A percentile compares a stretch with the other conserved stretches of the same genome.
Evolutionary conservation across 2,329 filamentous ascomycete species (phyloP).

Genomic region (Exophiala sideris): DNA sequence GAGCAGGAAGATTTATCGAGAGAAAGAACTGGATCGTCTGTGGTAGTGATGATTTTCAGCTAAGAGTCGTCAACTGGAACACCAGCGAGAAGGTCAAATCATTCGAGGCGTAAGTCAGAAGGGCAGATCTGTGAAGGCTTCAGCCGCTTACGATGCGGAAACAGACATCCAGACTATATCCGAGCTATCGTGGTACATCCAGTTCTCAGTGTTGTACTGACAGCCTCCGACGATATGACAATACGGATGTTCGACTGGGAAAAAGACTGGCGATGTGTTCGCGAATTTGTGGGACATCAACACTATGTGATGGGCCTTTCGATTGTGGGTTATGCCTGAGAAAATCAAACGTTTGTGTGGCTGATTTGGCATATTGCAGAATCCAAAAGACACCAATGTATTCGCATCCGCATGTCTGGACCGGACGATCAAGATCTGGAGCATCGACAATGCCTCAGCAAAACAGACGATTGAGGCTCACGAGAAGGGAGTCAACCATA

Average conservation of each 20-base stretch:
- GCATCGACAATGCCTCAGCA: conserved; percentile 83
- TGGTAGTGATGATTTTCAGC: conserved; percentile 86
- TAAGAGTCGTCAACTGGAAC: conserved; percentile 97
- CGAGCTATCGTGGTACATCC: conserved; percentile 94
- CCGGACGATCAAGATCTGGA: conserved; percentile 97
- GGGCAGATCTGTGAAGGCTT: not conserved
- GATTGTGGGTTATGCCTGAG: conserved; percentile 8
- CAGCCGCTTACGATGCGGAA: not conserved
- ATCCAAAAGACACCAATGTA: conserved; percentile 80
- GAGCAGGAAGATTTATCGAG: conserved; percentile 92
- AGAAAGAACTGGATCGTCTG: conserved; percentile 99
- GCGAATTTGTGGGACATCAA: conserved; percentile 92
- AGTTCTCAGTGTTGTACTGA: conserved; percentile 90
- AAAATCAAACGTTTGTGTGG: not conserved
- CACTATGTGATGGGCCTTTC: conserved; percentile 85
- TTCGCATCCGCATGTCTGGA: conserved; percentile 94
- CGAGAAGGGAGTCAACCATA: conserved; percentile 97
- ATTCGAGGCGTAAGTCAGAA: conserved; percentile 26
- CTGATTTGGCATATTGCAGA: conserved; percentile 66
- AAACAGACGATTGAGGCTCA: conserved; percentile 97
- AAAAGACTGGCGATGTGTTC: conserved; percentile 95
- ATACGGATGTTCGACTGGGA: conserved; percentile 99
- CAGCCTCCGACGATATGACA: conserved; percentile 96
- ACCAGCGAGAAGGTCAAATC: conserved; percentile 76
- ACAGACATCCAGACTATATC: conserved; percentile 86